Evolutionary conservation across 225 moss, liverwort and hornwort genomes (phyloP).

Genomic region (Physcomitrellopsis africana): DNA sequence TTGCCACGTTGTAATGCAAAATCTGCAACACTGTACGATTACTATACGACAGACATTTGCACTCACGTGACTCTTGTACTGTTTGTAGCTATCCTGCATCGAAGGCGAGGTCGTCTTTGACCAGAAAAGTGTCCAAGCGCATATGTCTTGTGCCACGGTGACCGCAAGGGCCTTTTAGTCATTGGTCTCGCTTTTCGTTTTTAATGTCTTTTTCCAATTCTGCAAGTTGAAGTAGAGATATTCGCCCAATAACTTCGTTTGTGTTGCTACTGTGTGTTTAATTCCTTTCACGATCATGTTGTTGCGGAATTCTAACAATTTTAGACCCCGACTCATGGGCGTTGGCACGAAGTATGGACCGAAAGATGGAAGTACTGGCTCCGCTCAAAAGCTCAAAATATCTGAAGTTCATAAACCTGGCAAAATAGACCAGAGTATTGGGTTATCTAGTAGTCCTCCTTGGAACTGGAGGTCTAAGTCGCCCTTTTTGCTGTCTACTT

Average conservation of each 20-base stretch:
- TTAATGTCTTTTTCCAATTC: background rate
- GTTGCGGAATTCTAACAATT: background rate
- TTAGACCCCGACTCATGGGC: background rate
- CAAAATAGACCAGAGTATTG: slow-evolving; percentile 60
- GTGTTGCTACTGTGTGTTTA: background rate
- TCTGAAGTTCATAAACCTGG: slow-evolving; percentile 33
- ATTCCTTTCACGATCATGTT: background rate
- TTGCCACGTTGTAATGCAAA: too few species aligned
- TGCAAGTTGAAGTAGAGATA: background rate
- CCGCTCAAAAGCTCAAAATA: slow-evolving; percentile 40
- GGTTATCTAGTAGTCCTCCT: slow-evolving; percentile 70
- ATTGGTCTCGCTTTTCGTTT: background rate
- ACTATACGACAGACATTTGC: too few species aligned
- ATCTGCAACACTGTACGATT: too few species aligned
- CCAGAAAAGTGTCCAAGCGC: slow-evolving; percentile 84
- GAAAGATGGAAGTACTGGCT: slow-evolving; percentile 43
- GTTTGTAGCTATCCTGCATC: slow-evolving; percentile 88
- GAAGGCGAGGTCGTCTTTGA: slow-evolving; percentile 93
- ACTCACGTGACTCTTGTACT: slow-evolving; percentile 4
- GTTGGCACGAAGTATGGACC: slow-evolving; percentile 75
- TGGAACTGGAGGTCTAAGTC: slow-evolving; percentile 83
- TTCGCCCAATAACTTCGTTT: background rate
- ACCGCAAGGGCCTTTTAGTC: slow-evolving; percentile 43
- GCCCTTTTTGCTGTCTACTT: slow-evolving; percentile 12
- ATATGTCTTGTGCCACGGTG: slow-evolving; percentile 91